Evolutionary conservation across 306 rosid species (phyloP).

Genomic region (Lithocarpus polystachyus): DNA sequence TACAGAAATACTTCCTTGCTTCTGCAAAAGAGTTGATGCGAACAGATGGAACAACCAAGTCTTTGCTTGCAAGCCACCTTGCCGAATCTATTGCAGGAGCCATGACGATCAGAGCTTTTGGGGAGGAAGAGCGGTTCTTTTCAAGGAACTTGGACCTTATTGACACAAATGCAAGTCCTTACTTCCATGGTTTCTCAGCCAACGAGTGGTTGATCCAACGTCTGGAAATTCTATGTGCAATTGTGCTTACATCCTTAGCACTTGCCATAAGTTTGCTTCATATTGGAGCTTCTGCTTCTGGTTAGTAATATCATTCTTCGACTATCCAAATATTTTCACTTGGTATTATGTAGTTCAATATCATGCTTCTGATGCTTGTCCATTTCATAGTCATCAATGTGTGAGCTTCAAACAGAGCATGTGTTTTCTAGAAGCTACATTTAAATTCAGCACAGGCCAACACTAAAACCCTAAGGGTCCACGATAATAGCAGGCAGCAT

Average conservation of each 20-base stretch:
- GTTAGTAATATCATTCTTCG: slow-evolving; percentile 5
- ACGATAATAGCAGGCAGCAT: too few species aligned
- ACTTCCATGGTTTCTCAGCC: slow-evolving; percentile 32
- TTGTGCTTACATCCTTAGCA: slow-evolving; percentile 30
- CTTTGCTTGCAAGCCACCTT: slow-evolving; percentile 30
- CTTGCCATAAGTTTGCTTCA: slow-evolving; percentile 21
- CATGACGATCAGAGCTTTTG: slow-evolving; percentile 34
- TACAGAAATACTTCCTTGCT: slow-evolving; percentile 24
- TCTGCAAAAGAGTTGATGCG: slow-evolving; percentile 37
- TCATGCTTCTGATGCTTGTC: not conserved
- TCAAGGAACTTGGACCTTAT: slow-evolving; percentile 21
- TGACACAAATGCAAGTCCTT: slow-evolving; percentile 27
- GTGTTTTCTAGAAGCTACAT: not conserved
- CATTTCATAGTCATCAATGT: too few species aligned
- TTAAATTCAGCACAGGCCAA: not conserved
- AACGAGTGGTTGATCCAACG: slow-evolving; percentile 33
- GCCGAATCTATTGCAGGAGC: slow-evolving; percentile 33
- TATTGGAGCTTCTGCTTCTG: slow-evolving; percentile 23
- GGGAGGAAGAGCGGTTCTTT: slow-evolving; percentile 20
- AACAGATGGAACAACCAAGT: slow-evolving; percentile 35
- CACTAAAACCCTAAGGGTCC: not conserved
- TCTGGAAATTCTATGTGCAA: slow-evolving; percentile 28
- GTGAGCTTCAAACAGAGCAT: too few species aligned
- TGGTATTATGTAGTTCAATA: not conserved
- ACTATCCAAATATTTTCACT: not conserved